Conservation (phyloP, 441 rosid species). For the Viola pubescens region DNA sequence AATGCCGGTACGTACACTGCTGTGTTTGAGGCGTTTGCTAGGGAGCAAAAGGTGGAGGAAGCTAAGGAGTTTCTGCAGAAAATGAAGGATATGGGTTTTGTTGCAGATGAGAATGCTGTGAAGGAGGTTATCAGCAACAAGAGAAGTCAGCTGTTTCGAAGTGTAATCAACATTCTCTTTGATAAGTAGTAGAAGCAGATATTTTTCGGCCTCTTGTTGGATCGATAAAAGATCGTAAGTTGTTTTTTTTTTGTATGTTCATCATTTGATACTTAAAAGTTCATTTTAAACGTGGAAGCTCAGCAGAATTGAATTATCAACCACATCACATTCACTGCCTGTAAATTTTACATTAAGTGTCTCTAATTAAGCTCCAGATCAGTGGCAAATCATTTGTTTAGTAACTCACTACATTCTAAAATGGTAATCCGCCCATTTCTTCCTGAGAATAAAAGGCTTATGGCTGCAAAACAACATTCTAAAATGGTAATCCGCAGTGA, state of each 20-base stretch:
- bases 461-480: slow-evolving; percentile 7
- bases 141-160: slow-evolving; percentile 35
- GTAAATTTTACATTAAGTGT: background rate
- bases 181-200: slow-evolving; percentile 18
- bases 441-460: background rate
- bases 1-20: slow-evolving; percentile 39
- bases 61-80: slow-evolving; percentile 29
- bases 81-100: slow-evolving; percentile 46
- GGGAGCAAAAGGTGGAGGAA: slow-evolving; percentile 38
- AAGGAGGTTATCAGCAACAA: slow-evolving; percentile 30
- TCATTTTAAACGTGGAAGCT: no score
- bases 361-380: no score
- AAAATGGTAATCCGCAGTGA: slow-evolving; percentile 6
- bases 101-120: slow-evolving; percentile 41
- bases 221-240: background rate
- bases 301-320: no score
- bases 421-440: slow-evolving; percentile 8
- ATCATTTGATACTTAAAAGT: no score
- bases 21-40: slow-evolving; percentile 47
- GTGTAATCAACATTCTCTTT: slow-evolving; percentile 38
- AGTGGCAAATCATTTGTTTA: no score
- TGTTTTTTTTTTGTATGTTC: background rate
- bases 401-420: background rate
- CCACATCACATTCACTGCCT: no score
- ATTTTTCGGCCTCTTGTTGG: background rate